Evolutionary conservation across 257 asterid genomes (phyloP), one percentile per base, ranked within the genome.

Genomic region (Leonotis leonurus): DNA sequence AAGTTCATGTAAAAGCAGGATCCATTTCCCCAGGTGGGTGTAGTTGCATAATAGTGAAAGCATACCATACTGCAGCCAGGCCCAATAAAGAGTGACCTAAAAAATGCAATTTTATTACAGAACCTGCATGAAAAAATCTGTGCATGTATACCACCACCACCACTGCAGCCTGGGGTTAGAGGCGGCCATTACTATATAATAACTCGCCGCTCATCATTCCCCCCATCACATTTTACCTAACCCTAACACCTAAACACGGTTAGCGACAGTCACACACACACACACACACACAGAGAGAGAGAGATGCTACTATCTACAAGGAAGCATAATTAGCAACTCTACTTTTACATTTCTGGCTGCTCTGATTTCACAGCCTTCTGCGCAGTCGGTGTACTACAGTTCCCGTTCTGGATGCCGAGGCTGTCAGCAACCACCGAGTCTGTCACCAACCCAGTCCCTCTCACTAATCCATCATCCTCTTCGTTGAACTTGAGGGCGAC

Each of bases 371-470:
- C 60, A 3, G 78, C 76, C 43, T 52, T 33, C 29, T 56, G 75
- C 1, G 85, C 39, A 4, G 82, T 64, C 11, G 85, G 60, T 25
- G 74, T 68, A 22, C 75, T 68, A 22, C 75, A 65, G 51, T 71
- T 83, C 14, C 94, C 91, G 5, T 82, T 86, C 69, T 82, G 87
- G 45, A 80, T 73, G 72, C 58, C 72, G 30, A 93, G 87, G 68
- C 92, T 85, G 57, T 80, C 85, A 33, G 95, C 94, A 17, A 89
- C 99, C 29, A 89, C 56, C 2, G 96, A 80, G 77, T 93, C 99
- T 1, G 90, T 89, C 13, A 89, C 99, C 79, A 92, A 76, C 18
- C 99, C 97, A 40, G 74, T 50, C n/a, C 35, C 98, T 3, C 95
- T 88, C 17, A 88, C 96, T 78, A 89, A 75, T n/a, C 96, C 97